phyloP scores from a whole-genome alignment of 495 filamentous ascomycete genomes.

The Annulohypoxylon nitens region DNA sequence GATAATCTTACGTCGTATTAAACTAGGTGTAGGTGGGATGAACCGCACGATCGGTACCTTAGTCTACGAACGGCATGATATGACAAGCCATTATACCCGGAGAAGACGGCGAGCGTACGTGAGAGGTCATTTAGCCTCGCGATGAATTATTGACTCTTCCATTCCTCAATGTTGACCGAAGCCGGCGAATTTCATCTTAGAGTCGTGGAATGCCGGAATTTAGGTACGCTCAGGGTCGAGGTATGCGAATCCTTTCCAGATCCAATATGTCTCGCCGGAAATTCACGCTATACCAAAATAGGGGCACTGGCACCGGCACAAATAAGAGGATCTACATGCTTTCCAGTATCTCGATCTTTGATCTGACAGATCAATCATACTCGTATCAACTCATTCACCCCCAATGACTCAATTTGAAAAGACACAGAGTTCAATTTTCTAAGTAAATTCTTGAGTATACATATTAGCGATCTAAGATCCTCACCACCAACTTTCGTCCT shows the following conservation, averaged over 20 bases:
- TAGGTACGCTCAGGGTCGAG: not conserved
- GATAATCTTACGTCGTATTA: too few relatives aligned
- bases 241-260: not conserved
- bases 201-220: not conserved
- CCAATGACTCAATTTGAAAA: not conserved
- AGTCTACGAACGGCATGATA: too few relatives aligned
- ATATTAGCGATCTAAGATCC: not conserved
- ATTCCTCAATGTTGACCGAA: not conserved
- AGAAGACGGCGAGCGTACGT: too few relatives aligned
- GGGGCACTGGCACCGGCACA: too few relatives aligned
- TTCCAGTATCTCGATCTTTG: not conserved
- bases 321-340: not conserved
- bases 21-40: too few relatives aligned
- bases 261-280: not conserved
- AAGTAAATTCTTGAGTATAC: not conserved
- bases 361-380: too few relatives aligned
- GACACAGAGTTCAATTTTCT: not conserved
- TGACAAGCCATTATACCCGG: too few relatives aligned
- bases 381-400: not conserved
- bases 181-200: not conserved
- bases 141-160: too few relatives aligned
- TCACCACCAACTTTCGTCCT: not conserved
- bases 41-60: too few relatives aligned
- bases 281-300: not conserved
- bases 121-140: too few relatives aligned